These are phyloP conservation scores for Trichoderma cornu-damae DNA, from an alignment of 2,329 filamentous ascomycete species.

Conservation along the genomic window DNA sequence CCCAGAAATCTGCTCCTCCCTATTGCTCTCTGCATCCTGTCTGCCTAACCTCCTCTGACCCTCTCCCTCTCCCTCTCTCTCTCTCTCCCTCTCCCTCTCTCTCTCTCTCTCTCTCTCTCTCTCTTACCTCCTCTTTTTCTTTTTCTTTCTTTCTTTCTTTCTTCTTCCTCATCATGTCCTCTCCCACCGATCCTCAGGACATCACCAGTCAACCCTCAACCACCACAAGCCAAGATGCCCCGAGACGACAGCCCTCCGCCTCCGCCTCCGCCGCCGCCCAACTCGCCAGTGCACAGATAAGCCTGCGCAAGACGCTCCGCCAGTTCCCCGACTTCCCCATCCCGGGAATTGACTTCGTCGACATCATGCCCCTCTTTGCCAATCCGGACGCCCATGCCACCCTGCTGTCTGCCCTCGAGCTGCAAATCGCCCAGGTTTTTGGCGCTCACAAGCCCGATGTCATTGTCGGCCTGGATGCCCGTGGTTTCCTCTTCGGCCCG, in stretches of 20 bases:
- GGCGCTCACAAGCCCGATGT: conserved; percentile 69
- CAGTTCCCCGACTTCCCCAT: conserved; percentile 90
- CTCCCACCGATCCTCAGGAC: conserved; percentile 22
- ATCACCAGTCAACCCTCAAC: conserved; percentile 24
- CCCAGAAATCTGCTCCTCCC: conserved; percentile 13
- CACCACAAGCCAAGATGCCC: conserved; percentile 48
- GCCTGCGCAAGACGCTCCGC: conserved; percentile 67
- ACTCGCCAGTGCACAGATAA: conserved; percentile 65
- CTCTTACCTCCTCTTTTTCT: conserved; percentile 24
- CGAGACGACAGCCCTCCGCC: conserved; percentile 59
- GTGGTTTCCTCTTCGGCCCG: conserved; percentile 93
- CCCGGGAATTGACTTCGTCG: conserved; percentile 91
- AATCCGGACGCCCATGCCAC: conserved; percentile 66
- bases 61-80: conserved; percentile 26
- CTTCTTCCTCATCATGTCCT: conserved; percentile 34
- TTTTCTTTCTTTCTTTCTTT: conserved; percentile 25
- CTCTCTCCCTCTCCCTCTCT: conserved; percentile 26
- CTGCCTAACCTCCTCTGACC: conserved; percentile 24
- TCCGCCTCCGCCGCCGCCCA: conserved; percentile 56
- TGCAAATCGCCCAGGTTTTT: conserved; percentile 67
- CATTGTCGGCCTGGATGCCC: conserved; percentile 86
- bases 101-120: conserved; percentile 24
- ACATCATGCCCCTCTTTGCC: conserved; percentile 95
- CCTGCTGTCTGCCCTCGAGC: conserved; percentile 77
- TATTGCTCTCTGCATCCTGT: conserved; percentile 19